These are phyloP conservation scores for Phaeophleospora eucalypticola DNA, from an alignment of 2,329 filamentous ascomycete species.

Conservation along the genomic window DNA sequence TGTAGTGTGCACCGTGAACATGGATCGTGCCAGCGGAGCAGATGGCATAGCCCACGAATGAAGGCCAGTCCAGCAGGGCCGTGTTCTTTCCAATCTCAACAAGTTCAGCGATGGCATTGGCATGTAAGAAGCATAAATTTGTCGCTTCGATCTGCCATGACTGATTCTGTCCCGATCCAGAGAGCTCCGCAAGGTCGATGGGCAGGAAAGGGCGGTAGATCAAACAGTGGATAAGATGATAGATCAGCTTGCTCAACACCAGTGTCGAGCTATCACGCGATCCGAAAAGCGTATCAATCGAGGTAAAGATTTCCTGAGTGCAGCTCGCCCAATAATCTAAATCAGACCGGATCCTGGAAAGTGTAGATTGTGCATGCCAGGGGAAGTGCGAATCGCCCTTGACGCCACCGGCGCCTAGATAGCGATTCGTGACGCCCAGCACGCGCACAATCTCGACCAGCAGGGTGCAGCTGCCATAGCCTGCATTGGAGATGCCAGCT, in stretches of 20 bases:
- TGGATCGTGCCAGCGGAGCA: conserved; percentile 85
- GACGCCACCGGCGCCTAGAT: conserved; percentile 78
- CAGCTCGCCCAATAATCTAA: conserved; percentile 81
- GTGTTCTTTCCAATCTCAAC: conserved; percentile 74
- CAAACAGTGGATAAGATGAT: conserved; percentile 80
- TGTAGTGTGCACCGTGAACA: conserved; percentile 79
- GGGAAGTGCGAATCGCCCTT: conserved; percentile 88
- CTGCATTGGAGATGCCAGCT: too few relatives aligned
- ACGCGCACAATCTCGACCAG: conserved; percentile 81
- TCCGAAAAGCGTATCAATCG: conserved; percentile 69
- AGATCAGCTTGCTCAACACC: conserved; percentile 79
- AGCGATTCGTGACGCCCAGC: conserved; percentile 76
- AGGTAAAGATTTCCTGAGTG: conserved; percentile 73
- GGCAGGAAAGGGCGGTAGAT: conserved; percentile 84
- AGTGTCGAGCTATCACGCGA: conserved; percentile 74
- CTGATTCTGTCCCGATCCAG: conserved; percentile 76
- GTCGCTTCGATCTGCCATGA: conserved; percentile 92
- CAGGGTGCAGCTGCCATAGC: conserved; percentile 72
- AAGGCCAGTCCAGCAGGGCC: conserved; percentile 75
- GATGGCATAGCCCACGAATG: conserved; percentile 81
- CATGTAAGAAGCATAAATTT: conserved; percentile 79
- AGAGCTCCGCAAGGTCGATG: conserved; percentile 75
- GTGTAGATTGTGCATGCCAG: conserved; percentile 79
- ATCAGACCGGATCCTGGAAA: conserved; percentile 81
- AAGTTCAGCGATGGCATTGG: conserved; percentile 80